These are phyloP conservation scores for Naganishia vaughanmartiniae DNA, from an alignment of 768 basidiomycete genomes.

Conservation along the genomic window DNA sequence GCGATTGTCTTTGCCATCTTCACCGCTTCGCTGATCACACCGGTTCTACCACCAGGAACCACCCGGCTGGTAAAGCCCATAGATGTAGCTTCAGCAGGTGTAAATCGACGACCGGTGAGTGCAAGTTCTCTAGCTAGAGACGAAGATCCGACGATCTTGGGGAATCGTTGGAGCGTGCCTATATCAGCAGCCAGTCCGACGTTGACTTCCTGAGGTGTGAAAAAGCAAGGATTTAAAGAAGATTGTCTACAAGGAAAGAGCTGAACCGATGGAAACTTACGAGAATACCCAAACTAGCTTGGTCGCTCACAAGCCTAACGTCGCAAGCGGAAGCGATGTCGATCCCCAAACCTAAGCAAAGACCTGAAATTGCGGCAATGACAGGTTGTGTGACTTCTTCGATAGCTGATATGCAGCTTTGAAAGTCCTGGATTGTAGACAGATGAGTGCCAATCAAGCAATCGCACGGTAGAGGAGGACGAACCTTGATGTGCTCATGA, in stretches of 20 bases:
- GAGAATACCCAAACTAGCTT: conserved; percentile 69
- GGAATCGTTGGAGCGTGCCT: conserved; percentile 77
- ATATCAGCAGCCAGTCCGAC: conserved; percentile 84
- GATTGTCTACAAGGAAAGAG: not conserved
- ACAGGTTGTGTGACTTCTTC: conserved; percentile 73
- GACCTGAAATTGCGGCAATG: conserved; percentile 75
- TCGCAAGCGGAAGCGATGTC: conserved; percentile 77
- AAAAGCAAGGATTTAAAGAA: not conserved
- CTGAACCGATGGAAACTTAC: conserved; percentile 51
- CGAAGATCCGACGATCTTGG: conserved; percentile 71
- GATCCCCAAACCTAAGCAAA: conserved; percentile 68
- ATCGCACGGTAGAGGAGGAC: too few relatives aligned
- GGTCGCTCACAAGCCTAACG: conserved; percentile 65
- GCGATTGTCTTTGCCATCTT: conserved; percentile 66
- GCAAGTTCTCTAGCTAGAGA: conserved; percentile 72
- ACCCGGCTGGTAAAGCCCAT: conserved; percentile 74
- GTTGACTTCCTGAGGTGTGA: conserved; percentile 68
- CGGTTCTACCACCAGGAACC: conserved; percentile 64
- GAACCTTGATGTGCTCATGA: conserved; percentile 54
- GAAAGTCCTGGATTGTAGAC: conserved; percentile 59
- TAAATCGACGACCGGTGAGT: conserved; percentile 70
- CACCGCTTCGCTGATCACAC: conserved; percentile 65
- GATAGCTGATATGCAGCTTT: conserved; percentile 67
- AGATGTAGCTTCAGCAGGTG: conserved; percentile 63
- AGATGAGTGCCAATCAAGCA: too few relatives aligned